Percentiles rank a stretch among this genome's conserved stretches.
Evolutionary conservation across 116 monocot species (phyloP).

Genomic region (Phalaenopsis hybrid): DNA sequence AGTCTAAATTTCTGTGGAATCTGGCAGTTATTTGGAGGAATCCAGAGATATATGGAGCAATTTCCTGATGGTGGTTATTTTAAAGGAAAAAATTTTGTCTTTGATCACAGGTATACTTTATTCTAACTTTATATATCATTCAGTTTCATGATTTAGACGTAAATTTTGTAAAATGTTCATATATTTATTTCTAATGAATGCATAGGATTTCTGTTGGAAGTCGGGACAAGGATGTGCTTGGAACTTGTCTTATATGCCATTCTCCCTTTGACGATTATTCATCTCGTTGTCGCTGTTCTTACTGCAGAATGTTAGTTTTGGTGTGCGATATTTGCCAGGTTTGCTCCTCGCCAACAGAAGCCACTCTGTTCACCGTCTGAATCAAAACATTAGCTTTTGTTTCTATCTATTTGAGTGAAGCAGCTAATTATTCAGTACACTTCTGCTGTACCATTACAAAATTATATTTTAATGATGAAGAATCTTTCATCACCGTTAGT

Average conservation of each 20-base stretch:
- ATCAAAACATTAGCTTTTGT: no score
- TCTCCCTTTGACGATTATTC: slow-evolving; percentile 90
- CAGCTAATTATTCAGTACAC: no score
- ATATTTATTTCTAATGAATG: slow-evolving; percentile 7
- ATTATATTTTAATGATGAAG: no score
- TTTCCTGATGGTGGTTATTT: slow-evolving; percentile 95
- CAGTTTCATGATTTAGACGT: background rate
- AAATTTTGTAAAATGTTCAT: background rate
- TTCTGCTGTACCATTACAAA: no score
- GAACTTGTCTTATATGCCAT: slow-evolving; percentile 64
- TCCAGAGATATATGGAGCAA: slow-evolving; percentile 90
- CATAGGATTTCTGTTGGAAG: slow-evolving; percentile 85
- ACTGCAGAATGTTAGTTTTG: slow-evolving; percentile 86
- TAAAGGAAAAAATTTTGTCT: slow-evolving; percentile 98
- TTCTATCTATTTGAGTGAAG: no score
- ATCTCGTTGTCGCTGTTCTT: slow-evolving; percentile 61
- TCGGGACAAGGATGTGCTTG: slow-evolving; percentile 45
- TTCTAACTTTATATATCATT: background rate
- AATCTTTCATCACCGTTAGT: no score
- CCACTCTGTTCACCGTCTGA: no score
- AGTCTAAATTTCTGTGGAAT: background rate
- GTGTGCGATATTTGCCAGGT: slow-evolving; percentile 81
- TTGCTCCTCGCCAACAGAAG: background rate
- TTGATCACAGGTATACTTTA: slow-evolving; percentile 76
- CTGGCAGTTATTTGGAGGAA: slow-evolving; percentile 82